Percentiles rank a stretch among this genome's conserved stretches.
Conservation (phyloP, 2,329 filamentous ascomycete genomes). For the Botrytis hyacinthi region DNA sequence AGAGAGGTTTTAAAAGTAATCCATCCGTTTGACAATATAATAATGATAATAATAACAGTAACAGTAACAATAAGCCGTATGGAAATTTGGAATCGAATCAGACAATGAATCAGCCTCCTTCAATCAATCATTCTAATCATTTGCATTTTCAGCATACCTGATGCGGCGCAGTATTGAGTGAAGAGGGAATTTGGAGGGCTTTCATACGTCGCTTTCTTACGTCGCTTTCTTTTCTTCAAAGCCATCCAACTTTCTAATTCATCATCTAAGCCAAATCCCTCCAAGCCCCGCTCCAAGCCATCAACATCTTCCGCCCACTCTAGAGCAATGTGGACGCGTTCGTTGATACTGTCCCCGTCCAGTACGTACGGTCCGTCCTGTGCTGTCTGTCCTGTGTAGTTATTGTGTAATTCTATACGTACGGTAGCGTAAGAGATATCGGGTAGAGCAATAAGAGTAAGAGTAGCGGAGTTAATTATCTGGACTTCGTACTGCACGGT, state of each 20-base stretch:
- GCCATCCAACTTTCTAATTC: conserved; percentile 5
- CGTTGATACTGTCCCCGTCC: background rate
- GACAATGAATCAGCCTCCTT: background rate
- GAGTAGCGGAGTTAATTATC: background rate
- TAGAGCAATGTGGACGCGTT: background rate
- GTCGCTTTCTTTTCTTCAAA: conserved; percentile 5
- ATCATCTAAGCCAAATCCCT: conserved; percentile 3
- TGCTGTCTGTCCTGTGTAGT: background rate
- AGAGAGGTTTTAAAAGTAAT: background rate
- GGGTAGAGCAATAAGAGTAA: background rate
- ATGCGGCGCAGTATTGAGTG: conserved; percentile 4
- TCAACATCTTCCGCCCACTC: conserved; percentile 3
- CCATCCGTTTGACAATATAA: background rate
- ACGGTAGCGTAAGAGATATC: background rate
- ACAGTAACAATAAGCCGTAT: background rate
- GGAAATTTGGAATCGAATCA: background rate
- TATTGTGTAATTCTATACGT: background rate
- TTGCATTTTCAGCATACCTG: conserved; percentile 11
- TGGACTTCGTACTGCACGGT: background rate
- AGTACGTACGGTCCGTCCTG: background rate
- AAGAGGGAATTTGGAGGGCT: background rate
- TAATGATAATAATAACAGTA: background rate
- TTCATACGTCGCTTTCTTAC: conserved; percentile 9
- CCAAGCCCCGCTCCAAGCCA: conserved; percentile 5
- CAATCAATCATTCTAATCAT: background rate